These are phyloP conservation scores for Quercus cerris DNA, from an alignment of 306 rosid species.

Conservation along the genomic window DNA sequence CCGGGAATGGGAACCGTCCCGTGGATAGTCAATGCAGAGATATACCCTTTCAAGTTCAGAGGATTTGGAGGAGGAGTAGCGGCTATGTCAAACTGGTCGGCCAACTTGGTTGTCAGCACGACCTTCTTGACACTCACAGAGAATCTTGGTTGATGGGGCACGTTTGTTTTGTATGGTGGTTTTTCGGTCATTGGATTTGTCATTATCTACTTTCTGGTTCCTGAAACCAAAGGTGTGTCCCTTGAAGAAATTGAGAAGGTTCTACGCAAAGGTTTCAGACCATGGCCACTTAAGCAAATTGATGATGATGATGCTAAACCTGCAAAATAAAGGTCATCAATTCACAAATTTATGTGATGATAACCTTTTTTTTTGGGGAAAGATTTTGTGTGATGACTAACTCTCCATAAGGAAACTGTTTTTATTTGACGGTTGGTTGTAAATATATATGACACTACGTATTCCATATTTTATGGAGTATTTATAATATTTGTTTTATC, in stretches of 20 bases:
- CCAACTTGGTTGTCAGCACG: slow-evolving; percentile 67
- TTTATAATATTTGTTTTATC: no score
- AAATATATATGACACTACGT: no score
- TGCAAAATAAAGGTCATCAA: no score
- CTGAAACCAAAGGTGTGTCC: slow-evolving; percentile 49
- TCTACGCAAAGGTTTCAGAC: slow-evolving; percentile 32
- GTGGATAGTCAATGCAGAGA: slow-evolving; percentile 83
- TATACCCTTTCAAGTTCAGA: slow-evolving; percentile 69
- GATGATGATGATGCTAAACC: no score
- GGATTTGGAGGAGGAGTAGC: slow-evolving; percentile 84
- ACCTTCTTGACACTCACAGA: slow-evolving; percentile 63
- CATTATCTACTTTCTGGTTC: slow-evolving; percentile 41
- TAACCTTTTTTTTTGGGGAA: no score
- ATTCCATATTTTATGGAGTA: no score
- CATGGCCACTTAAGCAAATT: slow-evolving; percentile 7
- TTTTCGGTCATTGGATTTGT: slow-evolving; percentile 38
- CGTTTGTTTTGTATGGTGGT: slow-evolving; percentile 62
- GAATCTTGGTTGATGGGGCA: slow-evolving; percentile 53
- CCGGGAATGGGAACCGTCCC: slow-evolving; percentile 89
- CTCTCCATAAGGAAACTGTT: no score
- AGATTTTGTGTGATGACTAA: no score
- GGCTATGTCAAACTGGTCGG: slow-evolving; percentile 74
- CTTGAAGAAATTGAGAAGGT: slow-evolving; percentile 48
- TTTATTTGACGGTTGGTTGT: no score
- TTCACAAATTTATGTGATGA: no score